phyloP scores from a whole-genome alignment of 2,329 filamentous ascomycete species.

The Aureobasidium musti region DNA sequence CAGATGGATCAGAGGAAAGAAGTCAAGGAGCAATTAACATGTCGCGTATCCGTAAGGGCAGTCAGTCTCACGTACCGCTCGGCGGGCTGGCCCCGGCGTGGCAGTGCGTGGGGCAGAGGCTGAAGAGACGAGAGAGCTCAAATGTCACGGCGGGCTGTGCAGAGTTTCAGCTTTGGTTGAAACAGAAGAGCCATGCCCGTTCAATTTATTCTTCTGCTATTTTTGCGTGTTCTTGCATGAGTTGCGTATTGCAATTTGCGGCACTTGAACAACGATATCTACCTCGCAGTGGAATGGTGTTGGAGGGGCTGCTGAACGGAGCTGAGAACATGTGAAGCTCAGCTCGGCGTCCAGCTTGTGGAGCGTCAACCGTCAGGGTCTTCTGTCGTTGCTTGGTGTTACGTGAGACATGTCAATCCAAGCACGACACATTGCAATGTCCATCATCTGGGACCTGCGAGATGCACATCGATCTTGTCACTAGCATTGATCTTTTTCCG shows the following conservation, averaged over 20 bases:
- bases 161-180: slow-evolving; percentile 12
- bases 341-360: not conserved
- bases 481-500: not conserved
- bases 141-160: slow-evolving; percentile 22
- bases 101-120: slow-evolving; percentile 26
- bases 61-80: not conserved
- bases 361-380: not conserved
- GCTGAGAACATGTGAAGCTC: slow-evolving; percentile 17
- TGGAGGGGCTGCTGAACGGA: slow-evolving; percentile 2
- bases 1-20: not conserved
- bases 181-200: not conserved
- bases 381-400: not conserved
- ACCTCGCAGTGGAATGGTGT: not conserved
- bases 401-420: slow-evolving; percentile 6
- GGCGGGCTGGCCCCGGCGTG: slow-evolving; percentile 23
- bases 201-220: not conserved
- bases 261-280: not conserved
- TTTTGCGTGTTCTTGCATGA: not conserved
- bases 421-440: not conserved
- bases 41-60: not conserved
- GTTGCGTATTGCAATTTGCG: not conserved
- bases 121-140: not conserved
- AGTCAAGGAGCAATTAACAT: not conserved
- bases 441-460: not conserved
- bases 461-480: not conserved